These are phyloP conservation scores for Asclepias syriaca DNA, from an alignment of 257 asterid genomes.

Conservation along the genomic window DNA sequence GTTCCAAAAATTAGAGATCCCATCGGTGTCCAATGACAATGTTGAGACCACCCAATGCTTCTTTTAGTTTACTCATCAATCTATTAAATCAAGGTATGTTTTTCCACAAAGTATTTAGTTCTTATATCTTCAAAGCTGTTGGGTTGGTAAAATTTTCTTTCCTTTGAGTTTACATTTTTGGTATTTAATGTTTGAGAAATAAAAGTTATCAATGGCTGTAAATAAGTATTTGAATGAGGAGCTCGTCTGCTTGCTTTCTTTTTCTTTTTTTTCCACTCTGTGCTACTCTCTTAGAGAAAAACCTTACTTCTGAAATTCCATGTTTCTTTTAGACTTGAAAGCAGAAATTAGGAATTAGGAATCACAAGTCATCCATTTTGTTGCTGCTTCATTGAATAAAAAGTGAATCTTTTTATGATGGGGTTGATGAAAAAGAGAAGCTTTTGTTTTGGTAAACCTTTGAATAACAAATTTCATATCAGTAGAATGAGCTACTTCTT, in stretches of 20 bases:
- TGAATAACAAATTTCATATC: no score
- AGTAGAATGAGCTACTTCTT: no score
- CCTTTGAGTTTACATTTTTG: not conserved
- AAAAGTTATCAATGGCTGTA: not conserved
- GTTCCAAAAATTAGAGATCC: constrained; percentile 76
- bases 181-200: not conserved
- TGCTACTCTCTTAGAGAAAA: not conserved
- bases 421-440: no score
- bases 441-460: no score
- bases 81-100: constrained; percentile 72
- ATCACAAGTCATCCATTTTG: not conserved
- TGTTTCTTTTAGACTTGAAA: not conserved
- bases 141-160: not conserved
- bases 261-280: no score
- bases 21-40: constrained; percentile 67
- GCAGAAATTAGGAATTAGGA: not conserved
- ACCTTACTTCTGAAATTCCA: not conserved
- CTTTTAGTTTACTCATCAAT: constrained; percentile 67
- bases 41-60: constrained; percentile 66
- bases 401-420: no score
- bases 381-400: no score
- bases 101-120: not conserved
- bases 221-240: not conserved
- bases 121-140: not conserved
- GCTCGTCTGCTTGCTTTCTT: not conserved